Evolutionary conservation across 371 early-diverging fungal genomes (phyloP).

Genomic region (Apophysomyces sp.): DNA sequence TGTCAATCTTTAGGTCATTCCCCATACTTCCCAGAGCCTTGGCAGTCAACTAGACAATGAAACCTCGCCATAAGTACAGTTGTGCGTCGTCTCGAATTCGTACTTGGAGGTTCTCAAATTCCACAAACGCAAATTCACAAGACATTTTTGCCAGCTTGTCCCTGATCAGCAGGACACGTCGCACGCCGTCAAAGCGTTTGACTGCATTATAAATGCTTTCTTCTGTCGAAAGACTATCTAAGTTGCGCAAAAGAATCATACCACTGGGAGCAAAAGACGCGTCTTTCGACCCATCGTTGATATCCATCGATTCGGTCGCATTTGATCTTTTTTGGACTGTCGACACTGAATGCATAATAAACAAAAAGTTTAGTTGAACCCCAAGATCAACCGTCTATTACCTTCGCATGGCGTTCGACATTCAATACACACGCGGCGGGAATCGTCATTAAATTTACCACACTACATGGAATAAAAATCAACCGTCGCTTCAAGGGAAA

Average conservation of each 20-base stretch:
- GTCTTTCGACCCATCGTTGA: conserved; percentile 57
- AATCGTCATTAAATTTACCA: conserved; percentile 33
- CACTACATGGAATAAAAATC: too few relatives aligned
- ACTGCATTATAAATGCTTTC: conserved; percentile 43
- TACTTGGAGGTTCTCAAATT: conserved; percentile 42
- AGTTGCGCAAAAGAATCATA: conserved; percentile 46
- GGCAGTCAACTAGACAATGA: conserved; percentile 24
- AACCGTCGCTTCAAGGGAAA: too few relatives aligned
- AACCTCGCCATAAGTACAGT: background rate
- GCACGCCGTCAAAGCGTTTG: conserved; percentile 23
- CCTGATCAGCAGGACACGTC: conserved; percentile 43
- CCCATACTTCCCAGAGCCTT: conserved; percentile 24
- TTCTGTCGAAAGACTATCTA: conserved; percentile 56
- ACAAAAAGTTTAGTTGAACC: background rate
- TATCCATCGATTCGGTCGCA: conserved; percentile 31
- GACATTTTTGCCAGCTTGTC: conserved; percentile 57
- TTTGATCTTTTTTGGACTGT: conserved; percentile 30
- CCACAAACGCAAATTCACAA: conserved; percentile 60
- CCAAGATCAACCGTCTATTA: conserved; percentile 3
- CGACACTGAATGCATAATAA: conserved; percentile 10
- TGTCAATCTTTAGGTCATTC: conserved; percentile 40
- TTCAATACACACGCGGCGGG: conserved; percentile 39
- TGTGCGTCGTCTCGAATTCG: background rate
- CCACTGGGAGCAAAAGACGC: conserved; percentile 34
- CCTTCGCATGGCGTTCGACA: conserved; percentile 32